phyloP scores from a whole-genome alignment of 495 filamentous ascomycete genomes.

The Hypoxylon intermedium region DNA sequence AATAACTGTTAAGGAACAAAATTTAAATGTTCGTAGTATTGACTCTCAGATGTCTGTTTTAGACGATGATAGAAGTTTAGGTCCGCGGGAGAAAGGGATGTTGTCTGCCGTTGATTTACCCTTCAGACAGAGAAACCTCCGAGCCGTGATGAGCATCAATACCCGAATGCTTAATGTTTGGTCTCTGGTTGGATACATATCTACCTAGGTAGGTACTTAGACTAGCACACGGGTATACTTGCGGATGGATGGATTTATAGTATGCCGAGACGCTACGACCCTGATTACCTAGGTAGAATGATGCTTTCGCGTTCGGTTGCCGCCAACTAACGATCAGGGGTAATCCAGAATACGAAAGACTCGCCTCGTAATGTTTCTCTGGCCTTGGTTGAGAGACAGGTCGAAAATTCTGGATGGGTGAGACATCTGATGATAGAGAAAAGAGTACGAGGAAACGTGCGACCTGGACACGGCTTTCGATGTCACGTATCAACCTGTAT shows the following conservation, averaged over 20 bases:
- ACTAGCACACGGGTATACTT: conserved; percentile 20
- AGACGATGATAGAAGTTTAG: background rate
- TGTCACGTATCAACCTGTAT: conserved; percentile 15
- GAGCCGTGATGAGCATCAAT: conserved; percentile 17
- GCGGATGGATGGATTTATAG: conserved; percentile 18
- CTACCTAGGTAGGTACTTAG: too few species aligned
- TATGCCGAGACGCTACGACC: conserved; percentile 23
- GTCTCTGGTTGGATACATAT: conserved; percentile 3
- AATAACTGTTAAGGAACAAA: background rate
- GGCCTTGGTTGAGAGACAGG: background rate
- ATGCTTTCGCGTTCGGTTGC: conserved; percentile 2
- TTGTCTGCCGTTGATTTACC: conserved; percentile 23
- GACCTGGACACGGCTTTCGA: conserved; percentile 18
- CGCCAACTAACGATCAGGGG: background rate
- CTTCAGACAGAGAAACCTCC: conserved; percentile 30
- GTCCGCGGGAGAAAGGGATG: conserved; percentile 25
- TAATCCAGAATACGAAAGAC: conserved; percentile 6
- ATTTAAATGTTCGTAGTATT: background rate
- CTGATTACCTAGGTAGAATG: conserved; percentile 5
- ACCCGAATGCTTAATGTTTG: conserved; percentile 3
- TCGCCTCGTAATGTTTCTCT: conserved; percentile 26
- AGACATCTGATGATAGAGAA: conserved; percentile 23
- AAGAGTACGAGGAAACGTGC: conserved; percentile 2
- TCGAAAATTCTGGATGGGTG: background rate
- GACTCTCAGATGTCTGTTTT: background rate